phyloP scores from a whole-genome alignment of 176 grass and related monocot species.

The Carex pumila region DNA sequence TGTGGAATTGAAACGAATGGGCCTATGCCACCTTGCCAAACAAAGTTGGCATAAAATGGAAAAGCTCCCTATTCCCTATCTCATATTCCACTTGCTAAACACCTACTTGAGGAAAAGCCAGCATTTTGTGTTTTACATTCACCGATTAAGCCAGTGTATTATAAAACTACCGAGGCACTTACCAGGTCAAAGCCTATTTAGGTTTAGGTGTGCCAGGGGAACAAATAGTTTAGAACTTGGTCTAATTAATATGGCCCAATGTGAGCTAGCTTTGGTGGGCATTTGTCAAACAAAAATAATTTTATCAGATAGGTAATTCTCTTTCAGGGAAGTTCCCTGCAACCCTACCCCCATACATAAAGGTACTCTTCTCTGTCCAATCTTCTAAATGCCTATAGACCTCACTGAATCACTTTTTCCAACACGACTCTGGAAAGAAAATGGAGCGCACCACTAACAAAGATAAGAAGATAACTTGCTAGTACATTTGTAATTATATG shows the following conservation, averaged over 20 bases:
- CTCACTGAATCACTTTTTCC: neutral
- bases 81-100: neutral
- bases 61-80: neutral
- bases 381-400: neutral
- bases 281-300: neutral
- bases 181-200: neutral
- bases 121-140: neutral
- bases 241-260: neutral
- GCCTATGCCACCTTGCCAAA: neutral
- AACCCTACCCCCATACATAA: neutral
- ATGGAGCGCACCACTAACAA: neutral
- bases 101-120: neutral
- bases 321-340: neutral
- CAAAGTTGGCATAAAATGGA: neutral
- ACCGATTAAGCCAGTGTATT: neutral
- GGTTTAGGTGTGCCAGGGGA: neutral
- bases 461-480: neutral
- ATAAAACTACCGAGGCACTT: neutral
- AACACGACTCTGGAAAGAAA: neutral
- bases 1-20: neutral
- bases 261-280: neutral
- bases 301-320: neutral
- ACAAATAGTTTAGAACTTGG: neutral
- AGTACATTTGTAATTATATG: neutral
- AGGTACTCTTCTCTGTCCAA: neutral